Conservation (phyloP, 371 early-diverging fungal species). For the Phascolomyces articulosus region DNA sequence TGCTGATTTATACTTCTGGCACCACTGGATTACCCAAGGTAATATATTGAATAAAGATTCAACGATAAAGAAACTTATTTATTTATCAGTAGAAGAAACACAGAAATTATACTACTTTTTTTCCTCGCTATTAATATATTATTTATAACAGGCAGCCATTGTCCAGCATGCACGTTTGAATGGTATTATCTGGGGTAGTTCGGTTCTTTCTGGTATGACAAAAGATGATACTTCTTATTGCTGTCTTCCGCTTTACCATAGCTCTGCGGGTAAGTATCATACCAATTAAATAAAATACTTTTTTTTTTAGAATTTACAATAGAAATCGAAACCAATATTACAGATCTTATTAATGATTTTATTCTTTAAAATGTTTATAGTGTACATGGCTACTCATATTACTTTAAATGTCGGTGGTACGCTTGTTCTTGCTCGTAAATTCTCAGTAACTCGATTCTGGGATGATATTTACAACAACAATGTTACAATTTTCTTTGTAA, state of each 20-base stretch:
- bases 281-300: too few relatives aligned
- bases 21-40: conserved; percentile 24
- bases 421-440: conserved; percentile 49
- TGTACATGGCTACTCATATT: conserved; percentile 30
- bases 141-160: conserved; percentile 12
- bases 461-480: conserved; percentile 46
- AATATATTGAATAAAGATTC: neutral
- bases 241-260: conserved; percentile 50
- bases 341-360: neutral
- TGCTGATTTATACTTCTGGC: conserved; percentile 44
- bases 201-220: neutral
- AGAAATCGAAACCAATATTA: too few relatives aligned
- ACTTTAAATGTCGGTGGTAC: conserved; percentile 37
- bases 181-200: conserved; percentile 12
- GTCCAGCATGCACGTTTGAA: conserved; percentile 16
- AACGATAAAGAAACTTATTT: too few relatives aligned
- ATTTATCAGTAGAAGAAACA: too few relatives aligned
- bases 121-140: too few relatives aligned
- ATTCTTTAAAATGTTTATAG: conserved; percentile 8
- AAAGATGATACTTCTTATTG: conserved; percentile 16
- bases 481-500: conserved; percentile 39
- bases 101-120: too few relatives aligned
- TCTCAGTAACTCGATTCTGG: conserved; percentile 52
- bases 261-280: conserved; percentile 40
- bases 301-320: too few relatives aligned